A percentile compares a stretch with the other conserved stretches of the same genome.
Conservation (phyloP, 2,329 filamentous ascomycete genomes). For the Blastomyces gilchristii region DNA sequence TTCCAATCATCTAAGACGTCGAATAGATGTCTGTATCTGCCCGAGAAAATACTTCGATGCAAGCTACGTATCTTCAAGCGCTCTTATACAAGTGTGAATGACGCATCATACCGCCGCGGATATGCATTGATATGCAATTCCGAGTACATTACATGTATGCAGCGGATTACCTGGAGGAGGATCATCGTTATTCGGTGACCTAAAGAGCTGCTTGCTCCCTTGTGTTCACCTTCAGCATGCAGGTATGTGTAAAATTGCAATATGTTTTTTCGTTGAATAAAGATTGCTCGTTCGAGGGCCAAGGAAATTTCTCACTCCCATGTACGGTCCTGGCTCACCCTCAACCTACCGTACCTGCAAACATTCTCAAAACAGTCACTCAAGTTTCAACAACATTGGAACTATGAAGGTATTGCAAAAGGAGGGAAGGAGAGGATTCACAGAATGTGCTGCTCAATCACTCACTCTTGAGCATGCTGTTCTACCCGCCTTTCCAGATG, state of each 20-base stretch:
- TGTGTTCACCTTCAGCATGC: background rate
- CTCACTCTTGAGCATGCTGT: background rate
- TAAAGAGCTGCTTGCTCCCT: background rate
- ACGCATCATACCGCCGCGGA: background rate
- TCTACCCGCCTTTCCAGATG: background rate
- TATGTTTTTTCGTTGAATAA: background rate
- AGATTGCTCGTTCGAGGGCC: background rate
- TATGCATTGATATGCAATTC: background rate
- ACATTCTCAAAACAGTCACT: background rate
- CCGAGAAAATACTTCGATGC: background rate
- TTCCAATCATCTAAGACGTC: background rate
- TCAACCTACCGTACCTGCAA: background rate
- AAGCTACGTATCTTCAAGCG: background rate
- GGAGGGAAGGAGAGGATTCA: background rate
- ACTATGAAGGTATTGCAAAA: background rate
- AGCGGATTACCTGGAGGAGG: background rate
- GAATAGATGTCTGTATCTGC: background rate
- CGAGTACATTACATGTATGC: background rate
- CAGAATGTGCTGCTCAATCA: background rate
- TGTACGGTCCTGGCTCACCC: background rate
- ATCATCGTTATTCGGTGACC: background rate
- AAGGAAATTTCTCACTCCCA: background rate
- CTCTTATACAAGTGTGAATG: conserved; percentile 1
- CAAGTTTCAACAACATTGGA: background rate
- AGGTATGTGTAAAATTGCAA: background rate